Conservation (phyloP, 164 flowering plant species). For the Tetrastigma voinierianum region DNA sequence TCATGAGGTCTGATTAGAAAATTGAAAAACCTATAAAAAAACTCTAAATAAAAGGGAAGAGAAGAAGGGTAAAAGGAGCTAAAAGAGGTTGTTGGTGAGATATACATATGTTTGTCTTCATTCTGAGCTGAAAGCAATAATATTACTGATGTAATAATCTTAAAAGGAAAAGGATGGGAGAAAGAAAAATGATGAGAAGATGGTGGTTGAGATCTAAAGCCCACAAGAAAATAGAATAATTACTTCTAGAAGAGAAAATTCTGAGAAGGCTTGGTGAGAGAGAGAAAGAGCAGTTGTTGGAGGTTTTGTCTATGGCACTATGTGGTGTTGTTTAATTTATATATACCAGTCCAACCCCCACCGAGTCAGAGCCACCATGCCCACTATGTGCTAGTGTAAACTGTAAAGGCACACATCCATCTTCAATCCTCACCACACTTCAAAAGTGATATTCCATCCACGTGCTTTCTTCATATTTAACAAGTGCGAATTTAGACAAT, state of each 20-base stretch:
- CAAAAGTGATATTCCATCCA: not conserved
- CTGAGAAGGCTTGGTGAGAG: no score
- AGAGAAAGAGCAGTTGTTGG: no score
- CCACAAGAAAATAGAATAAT: not conserved
- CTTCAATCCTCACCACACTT: not conserved
- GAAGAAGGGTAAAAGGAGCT: no score
- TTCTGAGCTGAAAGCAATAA: not conserved
- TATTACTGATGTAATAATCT: not conserved
- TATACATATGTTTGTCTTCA: not conserved
- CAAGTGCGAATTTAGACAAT: no score
- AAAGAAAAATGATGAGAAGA: not conserved
- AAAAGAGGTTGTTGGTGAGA: not conserved
- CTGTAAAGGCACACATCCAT: not conserved
- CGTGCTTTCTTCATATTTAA: conserved; percentile 3
- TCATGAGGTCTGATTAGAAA: no score
- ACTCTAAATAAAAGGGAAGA: no score
- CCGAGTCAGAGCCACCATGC: no score
- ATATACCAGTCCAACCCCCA: no score
- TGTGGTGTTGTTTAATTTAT: no score
- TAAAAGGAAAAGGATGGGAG: not conserved
- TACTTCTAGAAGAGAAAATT: no score
- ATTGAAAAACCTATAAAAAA: no score
- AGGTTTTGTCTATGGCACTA: no score
- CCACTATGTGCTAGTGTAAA: not conserved
- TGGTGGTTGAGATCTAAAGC: not conserved